Conservation (phyloP, 106 monocot genomes). For the Phalaenopsis equestris region DNA sequence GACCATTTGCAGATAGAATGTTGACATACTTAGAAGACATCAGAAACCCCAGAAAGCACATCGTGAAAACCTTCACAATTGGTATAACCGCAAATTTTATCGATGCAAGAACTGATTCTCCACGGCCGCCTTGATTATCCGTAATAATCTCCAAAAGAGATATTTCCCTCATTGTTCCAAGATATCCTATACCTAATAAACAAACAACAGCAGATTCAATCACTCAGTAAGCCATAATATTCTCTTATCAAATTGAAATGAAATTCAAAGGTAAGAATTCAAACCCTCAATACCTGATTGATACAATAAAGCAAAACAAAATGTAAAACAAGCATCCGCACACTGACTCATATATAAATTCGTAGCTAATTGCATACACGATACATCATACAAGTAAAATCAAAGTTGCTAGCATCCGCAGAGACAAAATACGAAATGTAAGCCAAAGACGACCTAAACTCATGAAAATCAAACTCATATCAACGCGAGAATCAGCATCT, state of each 20-base stretch:
- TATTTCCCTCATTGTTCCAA: slow-evolving; percentile 29
- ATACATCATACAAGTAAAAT: not conserved
- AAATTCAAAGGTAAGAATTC: not conserved
- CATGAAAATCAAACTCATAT: not conserved
- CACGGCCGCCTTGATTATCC: slow-evolving; percentile 25
- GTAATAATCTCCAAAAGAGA: slow-evolving; percentile 34
- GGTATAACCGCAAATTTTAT: slow-evolving; percentile 78
- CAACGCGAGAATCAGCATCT: not conserved
- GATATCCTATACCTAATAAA: not conserved
- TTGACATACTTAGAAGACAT: slow-evolving; percentile 88
- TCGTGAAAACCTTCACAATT: slow-evolving; percentile 75
- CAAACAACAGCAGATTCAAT: not conserved
- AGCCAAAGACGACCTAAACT: not conserved
- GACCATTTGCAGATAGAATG: slow-evolving; percentile 80
- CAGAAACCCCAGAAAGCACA: slow-evolving; percentile 86
- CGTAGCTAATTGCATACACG: not conserved
- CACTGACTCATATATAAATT: not conserved
- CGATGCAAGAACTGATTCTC: slow-evolving; percentile 43
- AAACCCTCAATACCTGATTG: not conserved
- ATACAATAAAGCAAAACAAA: not conserved
- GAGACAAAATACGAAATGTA: not conserved
- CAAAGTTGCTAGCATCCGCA: not conserved
- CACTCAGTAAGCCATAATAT: not conserved
- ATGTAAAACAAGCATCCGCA: not conserved
- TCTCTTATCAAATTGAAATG: not conserved